phyloP scores from a whole-genome alignment of 2,329 filamentous ascomycete genomes.

The Cladosporium cucumerinum region DNA sequence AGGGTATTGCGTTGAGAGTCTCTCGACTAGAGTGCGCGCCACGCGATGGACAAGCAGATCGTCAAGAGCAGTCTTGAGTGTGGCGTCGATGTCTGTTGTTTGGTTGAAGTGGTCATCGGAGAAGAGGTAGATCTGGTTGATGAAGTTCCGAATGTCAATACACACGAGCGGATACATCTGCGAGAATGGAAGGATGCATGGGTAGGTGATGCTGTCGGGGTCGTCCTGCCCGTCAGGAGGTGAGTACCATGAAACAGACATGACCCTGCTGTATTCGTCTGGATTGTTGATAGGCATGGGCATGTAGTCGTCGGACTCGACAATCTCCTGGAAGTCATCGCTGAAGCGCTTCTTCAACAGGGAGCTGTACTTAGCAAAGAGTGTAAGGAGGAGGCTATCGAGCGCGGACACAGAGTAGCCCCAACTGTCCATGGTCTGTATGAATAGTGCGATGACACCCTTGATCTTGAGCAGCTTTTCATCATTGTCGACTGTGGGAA shows the following conservation, averaged over 20 bases:
- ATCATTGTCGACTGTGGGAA: conserved; percentile 79
- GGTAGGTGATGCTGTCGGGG: conserved; percentile 67
- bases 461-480: conserved; percentile 93
- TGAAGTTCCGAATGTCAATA: conserved; percentile 95
- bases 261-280: conserved; percentile 92
- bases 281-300: conserved; percentile 91
- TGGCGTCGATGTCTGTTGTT: conserved; percentile 84
- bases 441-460: conserved; percentile 86
- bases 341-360: conserved; percentile 87
- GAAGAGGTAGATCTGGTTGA: conserved; percentile 98
- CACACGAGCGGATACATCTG: conserved; percentile 99
- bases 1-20: conserved; percentile 85
- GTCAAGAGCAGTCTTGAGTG: conserved; percentile 82
- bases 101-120: conserved; percentile 94
- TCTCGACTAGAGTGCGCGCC: conserved; percentile 82
- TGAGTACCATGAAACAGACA: conserved; percentile 93
- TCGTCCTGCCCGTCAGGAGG: conserved; percentile 65
- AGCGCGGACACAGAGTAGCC: conserved; percentile 79
- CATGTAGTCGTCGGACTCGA: conserved; percentile 98
- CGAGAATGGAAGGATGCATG: conserved; percentile 93
- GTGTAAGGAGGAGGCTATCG: conserved; percentile 77
- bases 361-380: conserved; percentile 93
- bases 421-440: conserved; percentile 98
- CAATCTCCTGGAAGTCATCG: conserved; percentile 89
- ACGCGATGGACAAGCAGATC: conserved; percentile 91